These are phyloP conservation scores for Apophysomyces variabilis DNA, from an alignment of 371 early-diverging fungal species.

Conservation along the genomic window DNA sequence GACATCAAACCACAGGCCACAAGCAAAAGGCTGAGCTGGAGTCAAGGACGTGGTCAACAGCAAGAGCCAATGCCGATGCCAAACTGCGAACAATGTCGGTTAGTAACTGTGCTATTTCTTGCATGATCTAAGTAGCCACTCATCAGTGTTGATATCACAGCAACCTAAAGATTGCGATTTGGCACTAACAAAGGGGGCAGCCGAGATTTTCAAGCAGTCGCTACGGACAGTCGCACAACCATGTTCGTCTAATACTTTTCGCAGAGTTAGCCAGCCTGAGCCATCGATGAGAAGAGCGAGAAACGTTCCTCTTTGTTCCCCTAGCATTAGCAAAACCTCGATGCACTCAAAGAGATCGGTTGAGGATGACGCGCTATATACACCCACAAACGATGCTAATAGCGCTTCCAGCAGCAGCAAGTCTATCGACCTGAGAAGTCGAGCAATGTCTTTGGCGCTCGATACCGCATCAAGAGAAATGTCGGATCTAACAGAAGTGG, in stretches of 20 bases:
- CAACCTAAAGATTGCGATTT: slow-evolving; percentile 20
- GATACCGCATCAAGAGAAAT: neutral
- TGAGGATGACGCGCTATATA: neutral
- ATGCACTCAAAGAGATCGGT: neutral
- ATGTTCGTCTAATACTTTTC: neutral
- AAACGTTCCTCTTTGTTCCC: neutral
- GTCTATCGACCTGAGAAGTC: slow-evolving; percentile 18
- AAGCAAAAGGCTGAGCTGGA: neutral
- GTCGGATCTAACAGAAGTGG: slow-evolving; percentile 4
- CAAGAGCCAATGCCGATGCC: neutral
- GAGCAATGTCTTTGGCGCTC: neutral
- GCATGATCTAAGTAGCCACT: slow-evolving; percentile 3
- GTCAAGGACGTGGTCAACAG: neutral
- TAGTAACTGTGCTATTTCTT: neutral
- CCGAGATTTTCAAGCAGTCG: neutral
- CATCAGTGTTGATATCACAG: slow-evolving; percentile 3
- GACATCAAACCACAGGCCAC: slow-evolving; percentile 14
- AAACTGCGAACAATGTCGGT: slow-evolving; percentile 1
- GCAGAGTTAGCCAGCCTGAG: slow-evolving; percentile 12
- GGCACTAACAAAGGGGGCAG: neutral
- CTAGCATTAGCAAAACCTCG: neutral
- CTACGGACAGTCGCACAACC: neutral
- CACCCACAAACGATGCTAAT: slow-evolving; percentile 1
- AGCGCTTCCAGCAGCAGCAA: slow-evolving; percentile 20
- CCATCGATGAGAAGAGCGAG: neutral